These are phyloP conservation scores for Adansonia gregorii DNA, from an alignment of 441 rosid species.

Conservation along the genomic window DNA sequence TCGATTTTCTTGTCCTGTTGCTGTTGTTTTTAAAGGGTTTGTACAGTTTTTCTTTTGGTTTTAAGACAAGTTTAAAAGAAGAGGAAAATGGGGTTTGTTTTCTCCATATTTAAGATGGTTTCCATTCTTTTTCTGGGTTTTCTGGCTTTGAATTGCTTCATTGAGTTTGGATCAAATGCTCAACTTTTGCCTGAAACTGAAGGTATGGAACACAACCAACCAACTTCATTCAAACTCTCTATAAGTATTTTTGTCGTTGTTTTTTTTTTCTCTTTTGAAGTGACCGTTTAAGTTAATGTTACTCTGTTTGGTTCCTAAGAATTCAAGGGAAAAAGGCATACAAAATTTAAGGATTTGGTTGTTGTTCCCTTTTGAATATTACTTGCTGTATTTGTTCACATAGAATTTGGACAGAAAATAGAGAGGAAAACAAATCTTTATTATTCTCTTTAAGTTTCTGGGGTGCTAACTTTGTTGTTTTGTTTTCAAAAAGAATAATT, in stretches of 20 bases:
- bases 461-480: background rate
- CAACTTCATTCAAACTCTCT: background rate
- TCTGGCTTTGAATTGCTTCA: slow-evolving; percentile 39
- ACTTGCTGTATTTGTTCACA: background rate
- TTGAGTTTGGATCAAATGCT: slow-evolving; percentile 41
- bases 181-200: slow-evolving; percentile 53
- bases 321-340: background rate
- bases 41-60: background rate
- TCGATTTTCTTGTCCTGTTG: background rate
- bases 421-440: too few species aligned
- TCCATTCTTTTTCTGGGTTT: slow-evolving; percentile 30
- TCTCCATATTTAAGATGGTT: slow-evolving; percentile 27
- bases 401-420: background rate
- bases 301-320: slow-evolving; percentile 26
- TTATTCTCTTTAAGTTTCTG: background rate
- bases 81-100: slow-evolving; percentile 38
- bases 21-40: background rate
- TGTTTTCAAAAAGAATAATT: background rate
- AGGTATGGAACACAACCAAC: slow-evolving; percentile 38
- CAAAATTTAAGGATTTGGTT: background rate
- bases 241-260: background rate
- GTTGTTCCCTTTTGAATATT: background rate
- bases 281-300: slow-evolving; percentile 3
- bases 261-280: slow-evolving; percentile 2
- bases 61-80: background rate